Percentiles rank a stretch among this genome's conserved stretches.
These are phyloP conservation scores for Annulohypoxylon bovei DNA, from an alignment of 495 filamentous ascomycete genomes.

Conservation along the genomic window DNA sequence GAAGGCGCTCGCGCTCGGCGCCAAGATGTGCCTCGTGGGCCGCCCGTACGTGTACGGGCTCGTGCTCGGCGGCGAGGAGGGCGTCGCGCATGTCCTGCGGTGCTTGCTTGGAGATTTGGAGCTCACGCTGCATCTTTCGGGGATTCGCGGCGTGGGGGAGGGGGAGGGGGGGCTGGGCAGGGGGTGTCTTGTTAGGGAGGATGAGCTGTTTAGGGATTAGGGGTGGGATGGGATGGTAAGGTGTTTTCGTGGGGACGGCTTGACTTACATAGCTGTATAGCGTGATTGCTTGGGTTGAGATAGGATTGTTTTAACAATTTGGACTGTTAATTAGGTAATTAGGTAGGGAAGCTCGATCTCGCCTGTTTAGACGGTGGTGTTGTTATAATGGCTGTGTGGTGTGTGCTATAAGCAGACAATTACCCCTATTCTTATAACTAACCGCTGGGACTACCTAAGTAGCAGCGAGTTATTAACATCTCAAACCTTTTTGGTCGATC, in stretches of 20 bases:
- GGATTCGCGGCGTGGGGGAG: constrained; percentile 15
- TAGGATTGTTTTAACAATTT: too few relatives aligned
- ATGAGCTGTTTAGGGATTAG: constrained; percentile 32
- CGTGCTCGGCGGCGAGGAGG: constrained; percentile 39
- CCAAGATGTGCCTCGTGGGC: constrained; percentile 67
- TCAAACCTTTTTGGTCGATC: too few relatives aligned
- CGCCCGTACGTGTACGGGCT: constrained; percentile 40
- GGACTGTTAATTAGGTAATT: too few relatives aligned
- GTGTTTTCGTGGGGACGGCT: background rate
- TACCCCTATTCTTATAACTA: too few relatives aligned
- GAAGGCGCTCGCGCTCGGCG: constrained; percentile 68
- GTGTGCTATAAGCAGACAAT: too few relatives aligned
- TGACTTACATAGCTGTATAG: too few relatives aligned
- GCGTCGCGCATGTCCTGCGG: constrained; percentile 40
- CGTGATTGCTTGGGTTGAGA: too few relatives aligned
- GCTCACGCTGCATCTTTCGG: constrained; percentile 37
- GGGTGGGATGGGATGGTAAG: background rate
- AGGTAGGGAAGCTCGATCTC: too few relatives aligned
- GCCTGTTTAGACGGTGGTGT: too few relatives aligned
- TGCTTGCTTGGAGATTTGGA: constrained; percentile 38
- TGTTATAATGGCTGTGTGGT: too few relatives aligned
- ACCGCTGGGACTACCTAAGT: too few relatives aligned
- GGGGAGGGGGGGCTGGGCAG: constrained; percentile 17
- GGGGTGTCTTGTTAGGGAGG: constrained; percentile 12
- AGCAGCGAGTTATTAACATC: too few relatives aligned